Percentiles rank a stretch among this genome's conserved stretches.
Evolutionary conservation across 176 grass and related monocot genomes (phyloP).

Genomic region (Eleusine indica): DNA sequence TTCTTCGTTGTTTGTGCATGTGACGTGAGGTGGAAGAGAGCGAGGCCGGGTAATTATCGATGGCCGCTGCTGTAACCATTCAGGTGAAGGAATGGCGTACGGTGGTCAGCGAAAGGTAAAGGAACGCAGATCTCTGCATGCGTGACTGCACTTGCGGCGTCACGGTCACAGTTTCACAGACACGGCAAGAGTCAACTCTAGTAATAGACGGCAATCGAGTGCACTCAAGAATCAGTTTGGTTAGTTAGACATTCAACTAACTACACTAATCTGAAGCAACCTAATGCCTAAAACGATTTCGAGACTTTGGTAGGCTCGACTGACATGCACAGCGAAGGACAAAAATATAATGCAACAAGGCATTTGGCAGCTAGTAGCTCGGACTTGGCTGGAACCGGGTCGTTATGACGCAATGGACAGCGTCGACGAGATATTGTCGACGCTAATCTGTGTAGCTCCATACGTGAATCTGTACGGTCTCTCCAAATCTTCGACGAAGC

Average conservation of each 20-base stretch:
- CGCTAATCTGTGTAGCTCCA: neutral
- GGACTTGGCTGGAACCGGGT: neutral
- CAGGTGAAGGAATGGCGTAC: too few species aligned
- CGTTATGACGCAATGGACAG: neutral
- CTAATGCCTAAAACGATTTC: neutral
- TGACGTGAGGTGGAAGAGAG: slow-evolving; percentile 19
- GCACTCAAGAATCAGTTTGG: neutral
- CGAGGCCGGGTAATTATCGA: neutral
- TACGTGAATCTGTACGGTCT: neutral
- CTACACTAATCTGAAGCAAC: neutral
- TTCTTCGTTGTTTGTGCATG: neutral
- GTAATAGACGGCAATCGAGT: neutral
- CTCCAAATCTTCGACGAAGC: slow-evolving; percentile 18
- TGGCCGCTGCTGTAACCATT: neutral
- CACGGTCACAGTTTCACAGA: neutral
- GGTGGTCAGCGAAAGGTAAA: too few species aligned
- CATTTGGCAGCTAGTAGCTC: neutral
- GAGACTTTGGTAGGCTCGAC: neutral
- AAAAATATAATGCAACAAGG: neutral
- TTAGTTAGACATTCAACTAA: neutral
- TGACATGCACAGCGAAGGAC: neutral
- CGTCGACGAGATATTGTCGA: neutral
- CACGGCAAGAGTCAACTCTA: slow-evolving; percentile 41
- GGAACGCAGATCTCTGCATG: neutral
- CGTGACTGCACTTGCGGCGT: neutral